Evolutionary conservation across 208 protist genomes (phyloP).

Genomic region (Trichomonas vaginalis): DNA sequence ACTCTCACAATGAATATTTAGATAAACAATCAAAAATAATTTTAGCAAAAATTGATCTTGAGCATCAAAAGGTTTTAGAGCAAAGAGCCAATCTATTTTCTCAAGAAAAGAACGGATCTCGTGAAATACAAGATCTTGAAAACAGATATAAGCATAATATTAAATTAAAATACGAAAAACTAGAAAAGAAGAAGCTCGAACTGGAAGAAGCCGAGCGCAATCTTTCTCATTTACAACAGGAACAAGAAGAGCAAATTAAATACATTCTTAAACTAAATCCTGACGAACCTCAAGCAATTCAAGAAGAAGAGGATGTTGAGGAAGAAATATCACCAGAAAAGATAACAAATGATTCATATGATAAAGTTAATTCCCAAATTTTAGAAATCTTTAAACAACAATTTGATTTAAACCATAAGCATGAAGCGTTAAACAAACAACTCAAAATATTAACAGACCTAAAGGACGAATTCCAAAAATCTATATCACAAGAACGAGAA

Average conservation of each 20-base stretch:
- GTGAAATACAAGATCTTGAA: neutral
- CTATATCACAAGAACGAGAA: neutral
- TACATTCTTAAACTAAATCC: neutral
- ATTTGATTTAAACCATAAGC: neutral
- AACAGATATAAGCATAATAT: neutral
- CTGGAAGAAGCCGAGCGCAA: neutral
- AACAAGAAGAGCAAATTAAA: neutral
- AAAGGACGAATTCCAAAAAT: neutral
- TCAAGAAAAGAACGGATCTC: neutral
- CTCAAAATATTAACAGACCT: neutral
- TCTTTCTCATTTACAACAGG: neutral
- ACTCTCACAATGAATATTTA: neutral
- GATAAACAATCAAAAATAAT: neutral
- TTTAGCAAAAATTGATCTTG: neutral
- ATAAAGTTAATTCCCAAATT: neutral
- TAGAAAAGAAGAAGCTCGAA: neutral
- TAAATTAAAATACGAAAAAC: neutral
- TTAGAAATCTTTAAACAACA: neutral
- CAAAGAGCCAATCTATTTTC: neutral
- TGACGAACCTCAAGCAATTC: neutral
- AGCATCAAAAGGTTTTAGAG: neutral
- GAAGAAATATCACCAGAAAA: neutral
- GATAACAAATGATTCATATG: neutral
- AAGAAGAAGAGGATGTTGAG: neutral
- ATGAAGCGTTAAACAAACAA: neutral